phyloP scores from a whole-genome alignment of 306 rosid species.

The Quercus berberidifolia region DNA sequence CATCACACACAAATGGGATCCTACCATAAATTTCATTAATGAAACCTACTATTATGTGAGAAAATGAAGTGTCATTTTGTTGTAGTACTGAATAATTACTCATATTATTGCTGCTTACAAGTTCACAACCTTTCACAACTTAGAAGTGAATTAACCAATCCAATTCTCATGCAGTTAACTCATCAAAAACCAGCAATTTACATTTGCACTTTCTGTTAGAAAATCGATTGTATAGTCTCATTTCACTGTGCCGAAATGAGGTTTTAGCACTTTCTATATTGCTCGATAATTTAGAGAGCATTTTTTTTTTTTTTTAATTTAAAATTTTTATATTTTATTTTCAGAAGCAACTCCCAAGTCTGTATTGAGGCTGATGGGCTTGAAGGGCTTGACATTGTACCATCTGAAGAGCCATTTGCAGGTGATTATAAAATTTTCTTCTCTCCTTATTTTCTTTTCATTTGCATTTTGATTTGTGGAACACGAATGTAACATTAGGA shows the following conservation, averaged over 20 bases:
- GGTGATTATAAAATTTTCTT: conserved; percentile 32
- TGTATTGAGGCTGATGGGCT: conserved; percentile 84
- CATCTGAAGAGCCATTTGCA: conserved; percentile 99
- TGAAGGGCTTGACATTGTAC: conserved; percentile 90
- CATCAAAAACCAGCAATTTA: no score
- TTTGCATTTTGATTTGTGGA: neutral
- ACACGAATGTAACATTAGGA: neutral
- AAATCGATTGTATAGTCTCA: neutral
- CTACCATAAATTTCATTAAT: no score
- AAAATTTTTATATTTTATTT: neutral
- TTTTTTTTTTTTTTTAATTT: neutral
- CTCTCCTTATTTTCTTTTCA: neutral
- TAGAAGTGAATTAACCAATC: neutral
- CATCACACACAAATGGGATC: no score
- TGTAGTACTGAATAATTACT: no score
- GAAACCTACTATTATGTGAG: no score
- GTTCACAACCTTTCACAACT: neutral
- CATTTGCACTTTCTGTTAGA: neutral
- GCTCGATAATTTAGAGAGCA: neutral
- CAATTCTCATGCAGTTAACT: neutral
- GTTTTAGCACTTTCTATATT: neutral
- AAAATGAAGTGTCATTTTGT: no score
- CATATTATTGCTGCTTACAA: neutral
- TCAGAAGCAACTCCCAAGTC: conserved; percentile 97
- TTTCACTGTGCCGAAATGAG: neutral